Evolutionary conservation across 352 stramenopile genomes (phyloP), one percentile per base, ranked within the genome.

Genomic region (Phytophthora crassamura): DNA sequence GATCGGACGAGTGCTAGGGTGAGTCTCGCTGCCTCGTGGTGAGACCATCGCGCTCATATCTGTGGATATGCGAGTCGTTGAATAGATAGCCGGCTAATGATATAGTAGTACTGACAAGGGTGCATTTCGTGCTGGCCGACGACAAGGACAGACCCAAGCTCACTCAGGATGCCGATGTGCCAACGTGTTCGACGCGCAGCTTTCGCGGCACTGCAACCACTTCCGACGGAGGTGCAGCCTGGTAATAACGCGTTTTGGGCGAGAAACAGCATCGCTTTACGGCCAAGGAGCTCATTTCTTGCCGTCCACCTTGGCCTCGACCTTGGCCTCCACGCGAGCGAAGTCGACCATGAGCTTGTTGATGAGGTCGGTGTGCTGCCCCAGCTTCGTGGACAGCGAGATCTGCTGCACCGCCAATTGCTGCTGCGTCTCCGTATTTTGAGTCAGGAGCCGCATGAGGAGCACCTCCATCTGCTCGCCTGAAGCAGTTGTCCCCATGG

Each of bases 361-460:
- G 67, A 94, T 89, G 72, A 93, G 80, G 22, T 72, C 75, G 48
- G 80, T 84, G 69, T 95, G 85, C 28, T 88, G 64, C 15, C 74
- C 78, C 16, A 95, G 54, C 43, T 83, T 90, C 20, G 67, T 74
- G 45, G 73, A 83, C 28, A 95, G 72, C 35, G 77, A 84, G 42
- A 91, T 81, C 67, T 94, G 85, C 64, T 94, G 87, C 54, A 67
- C 82, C 10, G 85, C 85, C 20, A 94, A 65, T 59, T 93, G 87
- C 72, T 95, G 74, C 69, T 94, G 87, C 39, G 87, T 93, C 72
- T 93, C 82, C 0, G 80, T 93, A 64, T 88, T 93, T 64, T 93
- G 84, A n/a, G 82, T 89, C 42, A 95, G 63, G 50, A 95, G 52
- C 5, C 75, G 81, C 83, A 95, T 91, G 12, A 94, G 79, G 14